Evolutionary conservation across 192 early-diverging fungal genomes (phyloP).

Genomic region (Coemansia sp.): DNA sequence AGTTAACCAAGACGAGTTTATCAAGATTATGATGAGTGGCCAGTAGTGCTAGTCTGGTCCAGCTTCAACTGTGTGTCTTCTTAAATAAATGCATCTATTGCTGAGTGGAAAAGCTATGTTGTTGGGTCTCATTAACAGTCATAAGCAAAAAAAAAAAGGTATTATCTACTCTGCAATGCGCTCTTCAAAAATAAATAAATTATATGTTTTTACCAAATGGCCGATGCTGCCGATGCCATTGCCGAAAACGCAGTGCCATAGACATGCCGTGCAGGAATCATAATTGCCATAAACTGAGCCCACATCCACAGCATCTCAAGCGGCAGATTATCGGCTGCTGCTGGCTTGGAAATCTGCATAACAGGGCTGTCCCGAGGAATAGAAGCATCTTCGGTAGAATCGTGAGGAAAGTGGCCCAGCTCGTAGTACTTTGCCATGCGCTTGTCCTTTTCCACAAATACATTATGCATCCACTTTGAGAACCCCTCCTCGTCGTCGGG

Average conservation of each 20-base stretch:
- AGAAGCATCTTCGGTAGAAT: conserved; percentile 30
- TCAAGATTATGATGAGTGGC: conserved; percentile 75
- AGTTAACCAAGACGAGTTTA: conserved; percentile 84
- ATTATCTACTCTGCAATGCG: conserved; percentile 2
- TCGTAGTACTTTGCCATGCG: conserved; percentile 77
- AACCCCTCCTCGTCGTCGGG: conserved; percentile 72
- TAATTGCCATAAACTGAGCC: conserved; percentile 40
- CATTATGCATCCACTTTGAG: conserved; percentile 68
- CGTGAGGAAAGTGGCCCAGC: conserved; percentile 65
- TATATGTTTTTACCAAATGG: conserved; percentile 4
- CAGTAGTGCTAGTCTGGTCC: conserved; percentile 2
- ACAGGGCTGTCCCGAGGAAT: conserved; percentile 35
- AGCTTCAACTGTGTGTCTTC: background rate
- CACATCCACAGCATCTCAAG: conserved; percentile 42
- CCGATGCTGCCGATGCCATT: background rate
- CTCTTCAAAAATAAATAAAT: background rate
- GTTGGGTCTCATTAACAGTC: no score
- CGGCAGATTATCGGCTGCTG: conserved; percentile 13
- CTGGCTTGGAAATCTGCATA: conserved; percentile 16
- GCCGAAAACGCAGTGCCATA: conserved; percentile 9
- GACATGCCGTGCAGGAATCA: conserved; percentile 31
- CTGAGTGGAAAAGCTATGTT: background rate
- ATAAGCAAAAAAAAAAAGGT: no score
- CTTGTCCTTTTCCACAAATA: conserved; percentile 83
- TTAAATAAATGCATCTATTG: background rate